These are phyloP conservation scores for Hemileia vastatrix DNA, from an alignment of 1,284 basidiomycete species.

Conservation along the genomic window DNA sequence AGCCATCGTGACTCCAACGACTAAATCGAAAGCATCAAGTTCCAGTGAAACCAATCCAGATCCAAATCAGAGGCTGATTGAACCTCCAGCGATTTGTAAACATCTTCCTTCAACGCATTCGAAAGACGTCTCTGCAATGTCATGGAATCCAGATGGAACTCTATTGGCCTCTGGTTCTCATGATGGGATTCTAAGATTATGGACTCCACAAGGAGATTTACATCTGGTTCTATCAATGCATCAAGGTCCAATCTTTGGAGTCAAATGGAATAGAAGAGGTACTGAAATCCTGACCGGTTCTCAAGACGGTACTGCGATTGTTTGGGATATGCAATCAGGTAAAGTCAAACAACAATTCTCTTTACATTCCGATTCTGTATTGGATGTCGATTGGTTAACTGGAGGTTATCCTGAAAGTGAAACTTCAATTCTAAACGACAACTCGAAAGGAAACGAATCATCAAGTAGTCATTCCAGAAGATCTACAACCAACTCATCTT, in stretches of 20 bases:
- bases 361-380: constrained; percentile 38
- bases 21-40: background rate
- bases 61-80: constrained; percentile 22
- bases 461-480: constrained; percentile 7
- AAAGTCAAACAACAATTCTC: constrained; percentile 40
- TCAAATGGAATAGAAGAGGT: constrained; percentile 43
- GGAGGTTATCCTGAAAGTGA: background rate
- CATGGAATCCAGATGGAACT: constrained; percentile 44
- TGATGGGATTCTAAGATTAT: constrained; percentile 43
- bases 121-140: constrained; percentile 41
- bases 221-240: constrained; percentile 45
- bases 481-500: constrained; percentile 21
- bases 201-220: constrained; percentile 44
- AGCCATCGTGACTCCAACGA: background rate
- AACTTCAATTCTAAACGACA: background rate
- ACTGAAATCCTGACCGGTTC: constrained; percentile 40
- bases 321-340: constrained; percentile 43
- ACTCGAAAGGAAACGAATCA: background rate
- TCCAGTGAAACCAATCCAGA: background rate
- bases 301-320: constrained; percentile 41
- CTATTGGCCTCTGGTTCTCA: constrained; percentile 42
- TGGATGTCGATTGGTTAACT: constrained; percentile 43
- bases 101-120: constrained; percentile 41
- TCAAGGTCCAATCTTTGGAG: constrained; percentile 42
- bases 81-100: constrained; percentile 39